Conservation (phyloP, 352 stramenopile species). For the Peronospora belbahrii region DNA sequence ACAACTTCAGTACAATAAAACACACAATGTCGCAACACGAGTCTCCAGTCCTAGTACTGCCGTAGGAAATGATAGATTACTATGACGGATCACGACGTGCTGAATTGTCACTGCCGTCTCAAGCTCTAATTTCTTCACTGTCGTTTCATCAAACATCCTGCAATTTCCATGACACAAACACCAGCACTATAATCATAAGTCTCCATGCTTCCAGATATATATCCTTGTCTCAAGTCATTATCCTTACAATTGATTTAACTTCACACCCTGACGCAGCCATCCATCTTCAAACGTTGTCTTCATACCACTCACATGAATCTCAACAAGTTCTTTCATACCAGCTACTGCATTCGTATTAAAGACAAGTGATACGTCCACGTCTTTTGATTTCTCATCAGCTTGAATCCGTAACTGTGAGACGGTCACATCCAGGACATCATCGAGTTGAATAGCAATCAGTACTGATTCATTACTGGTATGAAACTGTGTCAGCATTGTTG, state of each 20-base stretch:
- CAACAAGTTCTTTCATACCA: constrained; percentile 24
- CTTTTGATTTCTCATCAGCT: constrained; percentile 8
- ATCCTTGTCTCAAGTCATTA: too few species aligned
- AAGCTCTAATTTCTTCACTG: constrained; percentile 32
- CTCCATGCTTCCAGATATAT: too few species aligned
- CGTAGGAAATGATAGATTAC: constrained; percentile 40
- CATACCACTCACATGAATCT: constrained; percentile 33
- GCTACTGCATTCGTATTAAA: constrained; percentile 15
- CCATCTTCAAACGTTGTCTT: constrained; percentile 32
- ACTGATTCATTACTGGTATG: constrained; percentile 6
- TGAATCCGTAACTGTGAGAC: constrained; percentile 17
- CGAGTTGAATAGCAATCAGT: constrained; percentile 23
- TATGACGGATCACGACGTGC: constrained; percentile 35
- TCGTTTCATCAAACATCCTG: constrained; percentile 40
- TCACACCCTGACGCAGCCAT: constrained; percentile 27
- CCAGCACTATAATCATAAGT: background rate
- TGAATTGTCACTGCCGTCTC: constrained; percentile 25
- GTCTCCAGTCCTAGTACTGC: constrained; percentile 30
- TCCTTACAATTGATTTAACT: constrained; percentile 35
- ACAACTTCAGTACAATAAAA: background rate
- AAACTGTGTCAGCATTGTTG: constrained; percentile 8
- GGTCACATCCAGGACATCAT: constrained; percentile 9
- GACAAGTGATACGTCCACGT: constrained; percentile 11
- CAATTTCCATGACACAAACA: background rate
- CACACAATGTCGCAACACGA: constrained; percentile 26